phyloP scores from a whole-genome alignment of 805 yeast species.

The Cyberlindnera petersonii region DNA sequence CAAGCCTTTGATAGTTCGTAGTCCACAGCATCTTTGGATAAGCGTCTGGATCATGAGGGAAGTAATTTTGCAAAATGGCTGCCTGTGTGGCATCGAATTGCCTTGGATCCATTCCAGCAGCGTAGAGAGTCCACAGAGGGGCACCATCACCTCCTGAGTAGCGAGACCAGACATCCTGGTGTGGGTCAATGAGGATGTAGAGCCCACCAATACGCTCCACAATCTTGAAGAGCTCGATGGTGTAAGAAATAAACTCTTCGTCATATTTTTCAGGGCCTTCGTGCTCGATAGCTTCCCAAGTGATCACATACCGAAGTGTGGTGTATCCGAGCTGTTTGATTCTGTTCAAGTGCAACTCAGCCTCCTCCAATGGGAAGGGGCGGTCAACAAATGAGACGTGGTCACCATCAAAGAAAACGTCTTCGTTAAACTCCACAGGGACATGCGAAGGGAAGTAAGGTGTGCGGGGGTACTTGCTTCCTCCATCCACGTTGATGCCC shows the following conservation, averaged over 20 bases:
- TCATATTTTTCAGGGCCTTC: conserved; percentile 83
- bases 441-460: conserved; percentile 45
- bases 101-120: conserved; percentile 82
- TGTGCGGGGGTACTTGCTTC: conserved; percentile 60
- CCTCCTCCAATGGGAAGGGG: conserved; percentile 76
- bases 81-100: conserved; percentile 72
- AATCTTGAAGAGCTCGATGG: conserved; percentile 55
- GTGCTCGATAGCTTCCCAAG: conserved; percentile 95
- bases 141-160: conserved; percentile 91
- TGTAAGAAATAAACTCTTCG: conserved; percentile 66
- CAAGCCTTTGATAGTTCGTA: conserved; percentile 75
- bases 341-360: conserved; percentile 61
- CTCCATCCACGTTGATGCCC: conserved; percentile 80
- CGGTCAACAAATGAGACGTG: conserved; percentile 76
- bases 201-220: conserved; percentile 64
- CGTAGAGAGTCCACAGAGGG: conserved; percentile 87
- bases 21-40: conserved; percentile 93
- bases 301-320: conserved; percentile 66
- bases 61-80: conserved; percentile 66
- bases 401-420: conserved; percentile 65
- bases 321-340: conserved; percentile 82
- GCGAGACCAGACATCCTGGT: conserved; percentile 93
- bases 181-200: conserved; percentile 80
- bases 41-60: conserved; percentile 33
- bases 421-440: conserved; percentile 29